Evolutionary conservation across 2,329 filamentous ascomycete genomes (phyloP), one percentile per base, ranked within the genome.

Genomic region (Fusarium agapanthi): DNA sequence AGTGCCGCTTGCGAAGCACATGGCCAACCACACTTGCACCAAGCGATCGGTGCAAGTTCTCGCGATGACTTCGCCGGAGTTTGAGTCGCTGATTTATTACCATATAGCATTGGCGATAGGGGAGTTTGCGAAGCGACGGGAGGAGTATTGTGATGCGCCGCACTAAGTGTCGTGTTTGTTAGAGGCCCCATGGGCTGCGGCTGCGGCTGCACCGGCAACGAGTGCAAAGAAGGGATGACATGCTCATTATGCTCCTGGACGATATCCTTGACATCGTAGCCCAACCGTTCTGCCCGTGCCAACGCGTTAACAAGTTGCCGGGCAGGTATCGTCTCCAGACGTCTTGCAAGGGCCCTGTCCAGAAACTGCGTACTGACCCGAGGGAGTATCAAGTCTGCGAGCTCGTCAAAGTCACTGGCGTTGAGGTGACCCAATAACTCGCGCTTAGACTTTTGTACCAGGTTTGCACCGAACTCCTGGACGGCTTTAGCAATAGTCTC

Each of bases 281-380:
- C 88, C 0, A 90, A 83, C 6, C 88, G 86, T 72, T 89, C 87
- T 3, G 88, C 87, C 40, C 85, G 82, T 5, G 88, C 88, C 26
- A 90, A 82, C 20, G 87, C 86, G 64, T 89, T 89, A 59, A 90
- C 86, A 7, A 90, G 83, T 20, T 85, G 83, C 32, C 86, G 84
- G 2, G 87, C 87, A 15, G 84, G 83, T 57, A 90, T 89, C 4
- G 86, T 88, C 50, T 83, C 82, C 7, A 90, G 81, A 1, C 88
- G 86, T 60, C 79, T 81, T 24, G 86, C 84, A n/a, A 90, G 75
- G 7, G 84, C 87, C 60, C 81, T 84, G 74, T 89, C 88, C 4
- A 90, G 81, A 60, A 90, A 88, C 3, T 71, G 64, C 37, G 85
- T 79, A 70, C 86, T 87, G 20, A 83, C 84, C 57, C 84, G 86